Evolutionary conservation across 2,329 filamentous ascomycete species (phyloP).

Genomic region (Pestalotiopsis sp.): DNA sequence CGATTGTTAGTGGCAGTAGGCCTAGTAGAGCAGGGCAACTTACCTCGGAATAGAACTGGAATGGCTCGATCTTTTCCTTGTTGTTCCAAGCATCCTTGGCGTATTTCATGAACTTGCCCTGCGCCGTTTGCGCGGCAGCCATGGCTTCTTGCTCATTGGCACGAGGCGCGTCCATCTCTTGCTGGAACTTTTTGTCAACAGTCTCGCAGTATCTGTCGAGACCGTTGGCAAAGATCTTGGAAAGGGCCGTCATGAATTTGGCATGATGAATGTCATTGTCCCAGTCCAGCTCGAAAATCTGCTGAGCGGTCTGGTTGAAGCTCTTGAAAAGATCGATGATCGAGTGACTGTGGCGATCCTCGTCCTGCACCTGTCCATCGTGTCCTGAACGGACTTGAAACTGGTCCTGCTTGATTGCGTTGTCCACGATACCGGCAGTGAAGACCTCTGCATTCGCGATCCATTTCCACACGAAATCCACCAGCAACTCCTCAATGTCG

Average conservation of each 20-base stretch:
- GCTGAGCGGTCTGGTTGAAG: slow-evolving; percentile 89
- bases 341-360: slow-evolving; percentile 89
- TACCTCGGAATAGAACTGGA: slow-evolving; percentile 94
- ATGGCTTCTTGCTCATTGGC: slow-evolving; percentile 76
- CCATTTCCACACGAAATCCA: slow-evolving; percentile 96
- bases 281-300: slow-evolving; percentile 86
- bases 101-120: slow-evolving; percentile 91
- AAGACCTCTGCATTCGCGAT: slow-evolving; percentile 79
- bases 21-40: slow-evolving; percentile 19
- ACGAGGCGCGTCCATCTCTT: slow-evolving; percentile 90
- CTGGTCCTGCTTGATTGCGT: slow-evolving; percentile 86
- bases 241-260: slow-evolving; percentile 93
- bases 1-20: slow-evolving; percentile 29
- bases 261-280: slow-evolving; percentile 91
- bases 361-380: slow-evolving; percentile 67
- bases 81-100: slow-evolving; percentile 92
- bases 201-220: slow-evolving; percentile 90
- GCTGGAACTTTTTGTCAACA: slow-evolving; percentile 80
- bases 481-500: slow-evolving; percentile 81
- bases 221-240: slow-evolving; percentile 81
- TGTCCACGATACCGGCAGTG: slow-evolving; percentile 82
- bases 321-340: slow-evolving; percentile 92
- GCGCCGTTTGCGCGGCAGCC: slow-evolving; percentile 74
- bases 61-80: slow-evolving; percentile 92
- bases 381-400: slow-evolving; percentile 76